These are phyloP conservation scores for Emericellopsis atlantica DNA, from an alignment of 2,329 filamentous ascomycete genomes.

Conservation along the genomic window DNA sequence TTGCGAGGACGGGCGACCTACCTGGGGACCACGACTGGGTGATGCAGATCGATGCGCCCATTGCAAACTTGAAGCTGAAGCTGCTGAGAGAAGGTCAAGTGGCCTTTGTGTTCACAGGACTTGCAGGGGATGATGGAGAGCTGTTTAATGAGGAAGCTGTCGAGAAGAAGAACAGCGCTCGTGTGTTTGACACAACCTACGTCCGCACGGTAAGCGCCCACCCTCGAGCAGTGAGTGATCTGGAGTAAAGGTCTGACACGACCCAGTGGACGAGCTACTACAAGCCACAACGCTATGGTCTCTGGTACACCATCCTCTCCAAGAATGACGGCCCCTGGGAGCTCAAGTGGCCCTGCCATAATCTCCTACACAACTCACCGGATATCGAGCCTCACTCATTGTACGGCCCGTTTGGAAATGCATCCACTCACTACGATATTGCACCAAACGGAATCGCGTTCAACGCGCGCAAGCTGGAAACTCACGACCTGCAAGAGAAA, in stretches of 20 bases:
- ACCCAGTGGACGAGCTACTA: conserved; percentile 18
- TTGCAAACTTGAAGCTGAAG: conserved; percentile 19
- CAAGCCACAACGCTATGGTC: conserved; percentile 15
- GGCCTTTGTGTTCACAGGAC: conserved; percentile 20
- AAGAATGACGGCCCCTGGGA: conserved; percentile 16
- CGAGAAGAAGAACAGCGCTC: conserved; percentile 13
- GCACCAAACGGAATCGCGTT: conserved; percentile 20
- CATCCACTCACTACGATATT: conserved; percentile 17
- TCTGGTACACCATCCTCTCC: conserved; percentile 25
- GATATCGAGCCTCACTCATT: conserved; percentile 16
- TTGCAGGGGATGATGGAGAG: conserved; percentile 14
- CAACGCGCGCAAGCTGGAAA: conserved; percentile 9
- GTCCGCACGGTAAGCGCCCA: conserved; percentile 18
- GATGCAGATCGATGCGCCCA: conserved; percentile 16
- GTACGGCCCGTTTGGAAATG: conserved; percentile 9
- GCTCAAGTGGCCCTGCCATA: conserved; percentile 12
- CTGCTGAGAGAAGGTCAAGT: conserved; percentile 18
- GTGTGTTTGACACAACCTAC: conserved; percentile 19
- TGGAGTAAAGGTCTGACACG: background rate
- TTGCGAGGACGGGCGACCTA: conserved; percentile 10
- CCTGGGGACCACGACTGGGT: conserved; percentile 11
- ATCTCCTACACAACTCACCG: conserved; percentile 15
- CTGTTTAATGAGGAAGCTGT: conserved; percentile 17
- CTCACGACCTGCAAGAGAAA: conserved; percentile 3
- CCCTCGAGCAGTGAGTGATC: background rate